phyloP scores from a whole-genome alignment of 768 basidiomycete species.

The Termitomyces sp. region DNA sequence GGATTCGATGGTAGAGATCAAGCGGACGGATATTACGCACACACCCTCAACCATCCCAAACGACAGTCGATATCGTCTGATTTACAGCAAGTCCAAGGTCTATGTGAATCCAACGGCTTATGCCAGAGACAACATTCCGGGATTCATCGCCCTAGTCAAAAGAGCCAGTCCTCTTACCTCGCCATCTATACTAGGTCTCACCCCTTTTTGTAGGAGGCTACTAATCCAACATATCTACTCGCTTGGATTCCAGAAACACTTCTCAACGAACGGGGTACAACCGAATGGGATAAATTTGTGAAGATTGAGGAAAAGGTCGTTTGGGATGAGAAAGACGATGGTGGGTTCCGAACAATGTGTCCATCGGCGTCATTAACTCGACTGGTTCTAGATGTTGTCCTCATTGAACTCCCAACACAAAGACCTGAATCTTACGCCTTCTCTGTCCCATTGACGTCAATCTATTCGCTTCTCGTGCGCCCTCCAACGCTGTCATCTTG shows the following conservation, averaged over 20 bases:
- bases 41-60: constrained; percentile 24
- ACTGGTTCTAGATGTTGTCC: constrained; percentile 58
- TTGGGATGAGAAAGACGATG: constrained; percentile 66
- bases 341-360: constrained; percentile 30
- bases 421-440: constrained; percentile 91
- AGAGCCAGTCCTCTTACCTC: constrained; percentile 46
- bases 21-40: constrained; percentile 30
- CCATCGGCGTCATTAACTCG: neutral
- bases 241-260: constrained; percentile 93
- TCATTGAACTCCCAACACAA: constrained; percentile 80
- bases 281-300: constrained; percentile 88
- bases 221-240: constrained; percentile 72
- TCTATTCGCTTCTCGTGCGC: constrained; percentile 86
- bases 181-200: neutral
- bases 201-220: constrained; percentile 49
- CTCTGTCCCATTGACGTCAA: constrained; percentile 84
- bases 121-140: constrained; percentile 88
- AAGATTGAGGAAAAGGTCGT: constrained; percentile 69
- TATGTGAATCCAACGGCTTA: constrained; percentile 94
- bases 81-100: constrained; percentile 92
- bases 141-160: constrained; percentile 90
- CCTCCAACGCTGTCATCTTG: constrained; percentile 82
- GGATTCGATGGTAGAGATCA: constrained; percentile 77
- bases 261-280: constrained; percentile 73
- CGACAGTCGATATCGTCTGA: constrained; percentile 66